A percentile compares a stretch with the other conserved stretches of the same genome.
phyloP scores from a whole-genome alignment of 371 early-diverging fungal genomes.

The Mucor plumbeus region DNA sequence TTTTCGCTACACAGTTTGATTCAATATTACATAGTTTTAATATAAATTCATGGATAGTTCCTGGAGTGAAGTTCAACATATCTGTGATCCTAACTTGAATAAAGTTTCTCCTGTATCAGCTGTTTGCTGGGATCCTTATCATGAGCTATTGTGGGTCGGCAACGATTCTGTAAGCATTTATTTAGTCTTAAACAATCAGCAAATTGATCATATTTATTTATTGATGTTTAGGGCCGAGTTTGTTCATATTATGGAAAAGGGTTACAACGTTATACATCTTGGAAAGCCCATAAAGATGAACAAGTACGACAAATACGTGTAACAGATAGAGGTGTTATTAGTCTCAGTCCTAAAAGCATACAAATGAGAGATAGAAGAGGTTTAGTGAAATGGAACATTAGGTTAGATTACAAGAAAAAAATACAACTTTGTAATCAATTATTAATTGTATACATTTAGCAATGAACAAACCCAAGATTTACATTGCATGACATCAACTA shows the following conservation, averaged over 20 bases:
- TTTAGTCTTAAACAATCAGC: background rate
- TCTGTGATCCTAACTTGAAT: slow-evolving; percentile 45
- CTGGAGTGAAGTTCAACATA: slow-evolving; percentile 54
- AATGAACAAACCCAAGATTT: slow-evolving; percentile 63
- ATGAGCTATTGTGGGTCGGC: slow-evolving; percentile 81
- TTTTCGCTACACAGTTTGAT: too few relatives aligned
- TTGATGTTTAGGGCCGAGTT: slow-evolving; percentile 59
- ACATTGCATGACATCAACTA: slow-evolving; percentile 71
- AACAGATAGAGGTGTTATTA: slow-evolving; percentile 70
- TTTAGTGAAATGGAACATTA: slow-evolving; percentile 70
- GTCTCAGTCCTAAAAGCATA: slow-evolving; percentile 68
- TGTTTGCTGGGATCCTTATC: slow-evolving; percentile 76
- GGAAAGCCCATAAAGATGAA: slow-evolving; percentile 66
- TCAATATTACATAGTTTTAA: background rate
- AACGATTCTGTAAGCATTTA: slow-evolving; percentile 68
- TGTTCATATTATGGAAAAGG: slow-evolving; percentile 63
- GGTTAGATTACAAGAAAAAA: slow-evolving; percentile 35
- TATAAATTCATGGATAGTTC: slow-evolving; percentile 45
- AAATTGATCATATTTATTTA: background rate
- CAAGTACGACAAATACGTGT: slow-evolving; percentile 72
- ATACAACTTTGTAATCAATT: too few relatives aligned
- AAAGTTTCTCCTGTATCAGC: slow-evolving; percentile 61
- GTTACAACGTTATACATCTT: slow-evolving; percentile 71
- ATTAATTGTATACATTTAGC: slow-evolving; percentile 28
- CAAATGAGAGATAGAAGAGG: slow-evolving; percentile 75